Evolutionary conservation across 1,139 yeast genomes (phyloP).

Genomic region (Candida smagusa): DNA sequence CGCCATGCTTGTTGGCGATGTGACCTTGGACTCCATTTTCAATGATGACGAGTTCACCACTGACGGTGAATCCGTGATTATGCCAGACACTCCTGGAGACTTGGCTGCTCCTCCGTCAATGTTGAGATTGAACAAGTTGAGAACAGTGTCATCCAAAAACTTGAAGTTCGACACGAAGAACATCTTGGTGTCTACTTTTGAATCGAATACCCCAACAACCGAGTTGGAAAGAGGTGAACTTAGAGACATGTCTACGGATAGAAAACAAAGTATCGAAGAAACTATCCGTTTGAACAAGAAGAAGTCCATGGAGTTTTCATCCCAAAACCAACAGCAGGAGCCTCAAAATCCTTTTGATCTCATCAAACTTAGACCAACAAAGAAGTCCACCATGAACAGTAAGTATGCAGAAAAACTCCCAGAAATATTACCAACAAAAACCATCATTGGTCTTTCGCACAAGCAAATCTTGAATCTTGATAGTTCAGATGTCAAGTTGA

Average conservation of each 20-base stretch:
- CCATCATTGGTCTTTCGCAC: constrained; percentile 41
- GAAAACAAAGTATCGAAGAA: constrained; percentile 13
- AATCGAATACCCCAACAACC: constrained; percentile 10
- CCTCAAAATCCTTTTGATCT: constrained; percentile 23
- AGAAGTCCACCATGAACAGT: constrained; percentile 25
- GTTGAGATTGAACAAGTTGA: constrained; percentile 4
- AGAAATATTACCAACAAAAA: constrained; percentile 33
- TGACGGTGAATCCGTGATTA: constrained; percentile 4
- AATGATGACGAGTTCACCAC: constrained; percentile 10
- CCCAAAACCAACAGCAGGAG: constrained; percentile 9
- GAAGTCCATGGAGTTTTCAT: constrained; percentile 12
- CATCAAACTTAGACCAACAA: constrained; percentile 31
- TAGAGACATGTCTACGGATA: constrained; percentile 6
- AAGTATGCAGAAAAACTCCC: constrained; percentile 33
- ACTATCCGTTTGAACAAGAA: constrained; percentile 13
- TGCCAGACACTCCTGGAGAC: constrained; percentile 4
- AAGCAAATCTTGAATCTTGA: constrained; percentile 34
- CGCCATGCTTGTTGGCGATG: constrained; percentile 6
- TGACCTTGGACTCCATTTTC: constrained; percentile 13
- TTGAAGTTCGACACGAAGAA: constrained; percentile 9
- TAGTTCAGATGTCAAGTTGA: constrained; percentile 38
- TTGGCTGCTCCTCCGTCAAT: constrained; percentile 3
- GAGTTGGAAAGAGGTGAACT: constrained; percentile 7
- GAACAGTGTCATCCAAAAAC: constrained; percentile 5
- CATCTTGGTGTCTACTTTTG: constrained; percentile 8